phyloP scores from a whole-genome alignment of 371 early-diverging fungal species.

The Mortierella sp. region DNA sequence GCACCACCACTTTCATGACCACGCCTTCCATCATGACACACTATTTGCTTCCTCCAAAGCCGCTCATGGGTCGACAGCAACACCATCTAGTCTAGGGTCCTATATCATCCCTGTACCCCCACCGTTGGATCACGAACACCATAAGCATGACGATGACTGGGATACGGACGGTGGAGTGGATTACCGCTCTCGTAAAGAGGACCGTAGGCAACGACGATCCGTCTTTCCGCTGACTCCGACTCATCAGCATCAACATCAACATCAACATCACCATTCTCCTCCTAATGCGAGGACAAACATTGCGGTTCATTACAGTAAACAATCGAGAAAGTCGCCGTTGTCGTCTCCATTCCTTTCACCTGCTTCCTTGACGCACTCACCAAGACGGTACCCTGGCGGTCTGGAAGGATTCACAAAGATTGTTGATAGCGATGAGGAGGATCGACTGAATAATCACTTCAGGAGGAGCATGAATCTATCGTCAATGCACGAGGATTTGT shows the following conservation, averaged over 20 bases:
- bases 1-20: background rate
- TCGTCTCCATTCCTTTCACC: background rate
- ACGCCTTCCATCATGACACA: too few relatives aligned
- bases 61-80: background rate
- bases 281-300: slow-evolving; percentile 1
- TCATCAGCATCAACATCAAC: too few relatives aligned
- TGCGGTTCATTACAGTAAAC: slow-evolving; percentile 6
- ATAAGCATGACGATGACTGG: background rate
- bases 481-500: too few relatives aligned
- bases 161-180: background rate
- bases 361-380: background rate
- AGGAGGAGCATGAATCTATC: too few relatives aligned
- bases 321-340: background rate
- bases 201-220: background rate
- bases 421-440: too few relatives aligned
- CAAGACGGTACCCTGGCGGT: too few relatives aligned
- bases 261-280: too few relatives aligned
- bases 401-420: too few relatives aligned
- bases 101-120: slow-evolving; percentile 18
- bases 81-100: background rate
- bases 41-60: background rate
- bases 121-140: background rate
- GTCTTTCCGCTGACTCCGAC: background rate
- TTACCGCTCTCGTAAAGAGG: background rate
- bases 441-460: too few relatives aligned